Evolutionary conservation across 1,284 basidiomycete genomes (phyloP).

Genomic region (Ustilago curta): DNA sequence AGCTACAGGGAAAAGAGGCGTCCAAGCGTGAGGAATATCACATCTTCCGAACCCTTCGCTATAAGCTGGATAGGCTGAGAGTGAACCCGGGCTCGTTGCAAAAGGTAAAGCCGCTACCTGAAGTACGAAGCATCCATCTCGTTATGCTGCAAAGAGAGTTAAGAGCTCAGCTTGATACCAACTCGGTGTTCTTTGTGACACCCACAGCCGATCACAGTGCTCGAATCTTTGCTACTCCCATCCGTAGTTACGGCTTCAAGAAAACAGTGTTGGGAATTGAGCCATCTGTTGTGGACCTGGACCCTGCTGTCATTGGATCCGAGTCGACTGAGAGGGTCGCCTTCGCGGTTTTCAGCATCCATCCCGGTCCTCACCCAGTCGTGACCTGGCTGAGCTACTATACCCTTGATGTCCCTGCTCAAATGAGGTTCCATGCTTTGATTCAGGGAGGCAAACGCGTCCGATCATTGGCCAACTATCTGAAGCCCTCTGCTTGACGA

Average conservation of each 20-base stretch:
- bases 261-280: background rate
- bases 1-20: background rate
- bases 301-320: background rate
- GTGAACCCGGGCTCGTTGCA: background rate
- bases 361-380: background rate
- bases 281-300: background rate
- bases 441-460: background rate
- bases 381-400: slow-evolving; percentile 20
- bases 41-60: slow-evolving; percentile 1
- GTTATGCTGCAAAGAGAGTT: slow-evolving; percentile 8
- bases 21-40: background rate
- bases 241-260: slow-evolving; percentile 7
- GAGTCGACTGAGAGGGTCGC: background rate
- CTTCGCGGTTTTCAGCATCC: slow-evolving; percentile 16
- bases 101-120: background rate
- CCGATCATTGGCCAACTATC: background rate
- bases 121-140: slow-evolving; percentile 3
- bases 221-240: slow-evolving; percentile 16
- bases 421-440: background rate
- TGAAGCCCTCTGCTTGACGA: background rate
- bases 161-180: slow-evolving; percentile 3
- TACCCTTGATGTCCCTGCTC: background rate
- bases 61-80: slow-evolving; percentile 5
- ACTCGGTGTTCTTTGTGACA: background rate
- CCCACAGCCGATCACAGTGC: slow-evolving; percentile 2